Evolutionary conservation across 2,329 filamentous ascomycete genomes (phyloP).

Genomic region (Alternaria sp.): DNA sequence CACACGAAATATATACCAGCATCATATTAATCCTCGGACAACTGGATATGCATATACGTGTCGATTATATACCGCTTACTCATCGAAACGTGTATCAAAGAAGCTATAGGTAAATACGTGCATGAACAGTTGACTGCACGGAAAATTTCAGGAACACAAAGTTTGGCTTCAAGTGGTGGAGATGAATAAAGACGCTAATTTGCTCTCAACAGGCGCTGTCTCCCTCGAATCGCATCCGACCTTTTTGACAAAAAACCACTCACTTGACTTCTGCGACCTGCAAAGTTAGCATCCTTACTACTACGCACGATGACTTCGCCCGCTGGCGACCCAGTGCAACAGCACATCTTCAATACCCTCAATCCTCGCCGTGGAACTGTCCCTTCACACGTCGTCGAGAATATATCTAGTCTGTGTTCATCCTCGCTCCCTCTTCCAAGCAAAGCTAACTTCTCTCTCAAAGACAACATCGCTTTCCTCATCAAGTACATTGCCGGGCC

Average conservation of each 20-base stretch:
- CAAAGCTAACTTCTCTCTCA: not conserved
- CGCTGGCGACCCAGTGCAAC: constrained; percentile 9
- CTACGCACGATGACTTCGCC: not conserved
- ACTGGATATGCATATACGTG: no score
- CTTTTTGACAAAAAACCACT: no score
- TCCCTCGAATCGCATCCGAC: no score
- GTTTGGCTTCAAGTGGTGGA: no score
- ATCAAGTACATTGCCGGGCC: constrained; percentile 13
- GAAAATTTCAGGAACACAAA: not conserved
- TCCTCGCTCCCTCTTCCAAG: not conserved
- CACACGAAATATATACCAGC: constrained; percentile 13
- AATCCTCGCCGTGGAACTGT: constrained; percentile 10
- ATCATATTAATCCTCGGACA: not conserved
- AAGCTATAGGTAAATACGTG: no score
- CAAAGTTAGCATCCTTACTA: no score
- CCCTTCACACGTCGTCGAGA: constrained; percentile 6
- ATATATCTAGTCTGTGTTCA: constrained; percentile 6
- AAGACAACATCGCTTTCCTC: constrained; percentile 19
- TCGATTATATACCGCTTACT: no score
- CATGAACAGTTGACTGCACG: not conserved
- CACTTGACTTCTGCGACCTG: no score
- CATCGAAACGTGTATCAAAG: no score
- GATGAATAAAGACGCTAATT: no score
- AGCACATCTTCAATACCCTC: constrained; percentile 14
- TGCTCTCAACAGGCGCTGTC: no score